Percentiles rank a stretch among this genome's conserved stretches.
These are phyloP conservation scores for Cephaloascus fragrans DNA, from an alignment of 805 yeast genomes.

Conservation along the genomic window DNA sequence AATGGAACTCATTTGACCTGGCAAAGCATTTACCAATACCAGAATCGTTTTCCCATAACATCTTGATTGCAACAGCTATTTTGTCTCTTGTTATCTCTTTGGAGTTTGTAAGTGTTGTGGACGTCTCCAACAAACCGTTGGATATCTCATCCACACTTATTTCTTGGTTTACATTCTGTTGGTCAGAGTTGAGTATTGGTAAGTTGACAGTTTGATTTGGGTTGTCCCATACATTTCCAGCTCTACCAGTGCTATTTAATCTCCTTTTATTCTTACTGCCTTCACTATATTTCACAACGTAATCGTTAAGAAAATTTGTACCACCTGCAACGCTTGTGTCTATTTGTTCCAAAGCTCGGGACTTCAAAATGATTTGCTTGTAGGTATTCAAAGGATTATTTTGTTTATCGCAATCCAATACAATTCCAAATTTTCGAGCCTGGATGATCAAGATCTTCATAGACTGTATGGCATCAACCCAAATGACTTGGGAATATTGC, in stretches of 20 bases:
- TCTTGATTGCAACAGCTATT: slow-evolving; percentile 61
- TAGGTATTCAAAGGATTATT: slow-evolving; percentile 32
- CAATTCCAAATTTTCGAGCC: slow-evolving; percentile 56
- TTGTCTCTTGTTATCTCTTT: slow-evolving; percentile 23
- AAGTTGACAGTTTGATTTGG: not conserved
- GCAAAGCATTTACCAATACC: slow-evolving; percentile 55
- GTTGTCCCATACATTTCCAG: slow-evolving; percentile 13
- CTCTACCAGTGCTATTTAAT: slow-evolving; percentile 45
- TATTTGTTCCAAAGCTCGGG: slow-evolving; percentile 50
- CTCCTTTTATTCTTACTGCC: slow-evolving; percentile 41
- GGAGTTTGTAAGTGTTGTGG: slow-evolving; percentile 1
- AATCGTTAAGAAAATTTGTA: slow-evolving; percentile 48
- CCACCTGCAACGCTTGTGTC: slow-evolving; percentile 66
- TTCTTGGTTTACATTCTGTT: slow-evolving; percentile 2
- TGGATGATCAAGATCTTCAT: slow-evolving; percentile 72
- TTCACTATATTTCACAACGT: slow-evolving; percentile 52
- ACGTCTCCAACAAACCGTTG: slow-evolving; percentile 6
- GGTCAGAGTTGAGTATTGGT: not conserved
- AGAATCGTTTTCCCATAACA: slow-evolving; percentile 59
- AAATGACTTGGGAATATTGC: slow-evolving; percentile 79
- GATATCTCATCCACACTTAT: slow-evolving; percentile 6
- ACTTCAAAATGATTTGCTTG: slow-evolving; percentile 41
- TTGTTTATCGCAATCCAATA: slow-evolving; percentile 54
- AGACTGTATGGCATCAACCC: slow-evolving; percentile 84
- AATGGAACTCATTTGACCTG: slow-evolving; percentile 68